These are phyloP conservation scores for Pythium angustatum DNA, from an alignment of 352 stramenopile species.

Conservation along the genomic window DNA sequence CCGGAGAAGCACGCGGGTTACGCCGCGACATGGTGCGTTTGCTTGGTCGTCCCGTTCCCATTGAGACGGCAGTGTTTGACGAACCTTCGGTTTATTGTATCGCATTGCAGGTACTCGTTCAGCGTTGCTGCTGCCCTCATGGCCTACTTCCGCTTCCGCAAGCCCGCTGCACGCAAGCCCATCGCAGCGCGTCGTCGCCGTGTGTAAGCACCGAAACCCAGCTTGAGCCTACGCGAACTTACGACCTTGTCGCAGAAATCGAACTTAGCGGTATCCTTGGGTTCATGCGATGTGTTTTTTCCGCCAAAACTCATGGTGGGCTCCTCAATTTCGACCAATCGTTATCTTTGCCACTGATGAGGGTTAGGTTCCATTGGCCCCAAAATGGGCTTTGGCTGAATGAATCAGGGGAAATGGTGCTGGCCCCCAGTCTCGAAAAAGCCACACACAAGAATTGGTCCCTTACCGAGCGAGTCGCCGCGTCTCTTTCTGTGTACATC, in stretches of 20 bases:
- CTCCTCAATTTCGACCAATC: slow-evolving; percentile 23
- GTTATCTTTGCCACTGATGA: background rate
- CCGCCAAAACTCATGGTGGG: background rate
- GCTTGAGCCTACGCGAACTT: background rate
- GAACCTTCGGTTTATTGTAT: no score
- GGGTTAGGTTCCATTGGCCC: slow-evolving; percentile 9
- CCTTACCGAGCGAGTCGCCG: background rate
- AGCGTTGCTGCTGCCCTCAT: slow-evolving; percentile 72
- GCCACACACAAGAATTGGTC: background rate
- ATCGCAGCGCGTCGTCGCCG: background rate
- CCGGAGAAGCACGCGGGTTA: slow-evolving; percentile 85
- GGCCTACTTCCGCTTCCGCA: slow-evolving; percentile 69
- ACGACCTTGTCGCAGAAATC: background rate
- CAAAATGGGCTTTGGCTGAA: background rate
- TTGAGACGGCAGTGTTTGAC: no score
- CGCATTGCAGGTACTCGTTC: slow-evolving; percentile 77
- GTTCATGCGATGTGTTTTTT: slow-evolving; percentile 4
- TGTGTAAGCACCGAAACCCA: no score
- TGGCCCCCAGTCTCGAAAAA: slow-evolving; percentile 1
- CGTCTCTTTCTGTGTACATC: background rate
- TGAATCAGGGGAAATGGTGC: background rate
- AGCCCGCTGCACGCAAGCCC: slow-evolving; percentile 24
- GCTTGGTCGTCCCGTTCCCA: no score
- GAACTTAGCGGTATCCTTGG: background rate
- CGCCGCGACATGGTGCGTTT: slow-evolving; percentile 78